phyloP scores from a whole-genome alignment of 2,329 filamentous ascomycete genomes.

The Alternaria dauci region DNA sequence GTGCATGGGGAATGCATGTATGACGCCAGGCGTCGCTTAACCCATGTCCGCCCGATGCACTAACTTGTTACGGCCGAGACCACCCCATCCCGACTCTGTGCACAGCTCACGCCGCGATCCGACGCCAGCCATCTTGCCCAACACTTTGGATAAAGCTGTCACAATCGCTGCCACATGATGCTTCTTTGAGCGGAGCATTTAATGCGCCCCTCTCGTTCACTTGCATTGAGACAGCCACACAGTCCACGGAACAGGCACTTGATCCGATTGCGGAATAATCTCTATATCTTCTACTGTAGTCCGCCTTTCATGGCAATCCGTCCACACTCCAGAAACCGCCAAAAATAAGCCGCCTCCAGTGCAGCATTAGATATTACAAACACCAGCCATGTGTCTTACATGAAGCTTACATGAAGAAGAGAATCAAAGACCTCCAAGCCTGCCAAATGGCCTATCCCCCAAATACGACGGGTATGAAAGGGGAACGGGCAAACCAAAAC shows the following conservation, averaged over 20 bases:
- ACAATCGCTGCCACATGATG: constrained; percentile 3
- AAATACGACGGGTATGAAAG: constrained; percentile 22
- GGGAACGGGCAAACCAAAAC: constrained; percentile 5
- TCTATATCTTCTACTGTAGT: constrained; percentile 5
- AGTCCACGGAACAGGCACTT: neutral
- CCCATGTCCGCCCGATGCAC: constrained; percentile 2
- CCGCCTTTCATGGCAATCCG: constrained; percentile 7
- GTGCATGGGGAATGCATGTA: constrained; percentile 17
- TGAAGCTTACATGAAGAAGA: constrained; percentile 12
- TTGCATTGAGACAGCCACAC: neutral
- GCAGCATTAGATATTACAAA: constrained; percentile 47
- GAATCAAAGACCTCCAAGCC: constrained; percentile 12
- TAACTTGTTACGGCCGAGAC: neutral
- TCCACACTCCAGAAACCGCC: constrained; percentile 8
- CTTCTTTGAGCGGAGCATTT: neutral
- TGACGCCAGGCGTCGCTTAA: constrained; percentile 22
- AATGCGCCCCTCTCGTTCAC: constrained; percentile 8
- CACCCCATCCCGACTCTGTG: neutral
- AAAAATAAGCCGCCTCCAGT: constrained; percentile 13
- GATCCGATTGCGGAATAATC: constrained; percentile 1
- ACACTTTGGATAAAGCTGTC: constrained; percentile 9
- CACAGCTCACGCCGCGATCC: constrained; percentile 6
- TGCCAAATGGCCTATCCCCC: constrained; percentile 13
- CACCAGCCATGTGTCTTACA: constrained; percentile 8
- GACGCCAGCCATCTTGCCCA: constrained; percentile 11